Percentiles rank a stretch among this genome's conserved stretches.
Evolutionary conservation across 148 eudicot species (phyloP).

Genomic region (Pharnaceum exiguum): DNA sequence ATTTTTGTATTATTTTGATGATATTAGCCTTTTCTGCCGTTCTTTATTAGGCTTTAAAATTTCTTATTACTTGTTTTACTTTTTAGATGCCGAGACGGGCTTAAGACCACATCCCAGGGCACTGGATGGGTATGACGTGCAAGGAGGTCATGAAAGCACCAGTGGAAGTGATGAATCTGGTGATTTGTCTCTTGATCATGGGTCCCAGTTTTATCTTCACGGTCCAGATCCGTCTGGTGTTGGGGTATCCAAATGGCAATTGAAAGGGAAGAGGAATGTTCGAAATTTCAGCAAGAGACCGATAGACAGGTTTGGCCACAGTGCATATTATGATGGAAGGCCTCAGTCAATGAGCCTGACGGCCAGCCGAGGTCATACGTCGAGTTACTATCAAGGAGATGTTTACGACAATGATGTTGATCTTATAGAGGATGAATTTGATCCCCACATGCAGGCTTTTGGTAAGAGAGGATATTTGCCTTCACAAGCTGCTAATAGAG

Average conservation of each 20-base stretch:
- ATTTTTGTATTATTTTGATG: too few species aligned
- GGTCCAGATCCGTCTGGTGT: slow-evolving; percentile 31
- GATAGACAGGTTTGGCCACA: slow-evolving; percentile 26
- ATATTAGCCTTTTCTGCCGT: too few species aligned
- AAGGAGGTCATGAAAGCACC: slow-evolving; percentile 46
- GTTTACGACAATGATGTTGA: slow-evolving; percentile 38
- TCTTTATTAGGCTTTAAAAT: too few species aligned
- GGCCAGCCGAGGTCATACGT: slow-evolving; percentile 17
- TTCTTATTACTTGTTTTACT: slow-evolving; percentile 19
- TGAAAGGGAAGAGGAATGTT: slow-evolving; percentile 79
- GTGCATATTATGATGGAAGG: slow-evolving; percentile 29
- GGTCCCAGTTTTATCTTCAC: slow-evolving; percentile 34
- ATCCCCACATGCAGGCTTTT: slow-evolving; percentile 27
- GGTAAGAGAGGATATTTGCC: slow-evolving; percentile 30
- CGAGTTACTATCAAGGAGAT: slow-evolving; percentile 40
- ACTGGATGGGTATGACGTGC: slow-evolving; percentile 40
- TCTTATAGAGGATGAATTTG: slow-evolving; percentile 35
- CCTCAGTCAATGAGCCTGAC: slow-evolving; percentile 28
- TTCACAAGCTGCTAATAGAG: slow-evolving; percentile 34
- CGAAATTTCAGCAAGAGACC: slow-evolving; percentile 53
- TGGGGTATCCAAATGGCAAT: slow-evolving; percentile 77
- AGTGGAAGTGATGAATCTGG: slow-evolving; percentile 59
- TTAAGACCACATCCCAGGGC: slow-evolving; percentile 46
- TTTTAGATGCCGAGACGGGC: slow-evolving; percentile 53
- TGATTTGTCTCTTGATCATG: slow-evolving; percentile 33